Evolutionary conservation across 2,329 filamentous ascomycete genomes (phyloP), one percentile per base, ranked within the genome.

Genomic region (Niveomyces coronatus): DNA sequence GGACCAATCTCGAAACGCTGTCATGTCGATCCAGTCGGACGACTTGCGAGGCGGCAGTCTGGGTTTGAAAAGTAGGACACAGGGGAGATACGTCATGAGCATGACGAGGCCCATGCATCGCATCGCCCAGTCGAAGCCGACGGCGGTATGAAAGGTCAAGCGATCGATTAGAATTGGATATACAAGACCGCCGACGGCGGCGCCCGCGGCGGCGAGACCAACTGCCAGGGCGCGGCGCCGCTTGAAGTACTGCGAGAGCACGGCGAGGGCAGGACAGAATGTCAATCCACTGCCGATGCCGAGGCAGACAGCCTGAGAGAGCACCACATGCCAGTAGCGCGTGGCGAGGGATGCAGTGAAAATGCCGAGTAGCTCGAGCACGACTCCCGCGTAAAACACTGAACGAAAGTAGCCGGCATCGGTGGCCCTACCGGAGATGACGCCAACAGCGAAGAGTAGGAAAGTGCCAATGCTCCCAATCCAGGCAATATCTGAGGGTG

Each of bases 241-340:
- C 24, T 64, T 63, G 49, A 82, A 82, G 44, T 80, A 80, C n/a
- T 74, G 70, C 0, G 76, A 70, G 10, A 82, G 55, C 8, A 81
- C 62, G 9, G 76, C 71, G 16, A 80, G 61, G 4, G 69, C 65
- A 0, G 76, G 70, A 9, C 72, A 64, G 49, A 75, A 79, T 7
- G 75, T 59, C 37, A 68, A 66, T 1, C 74, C 76, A 15, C 68
- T 66, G 0, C 73, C 74, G 1, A 71, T 38, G 0, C 69, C 69
- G 5, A 64, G 49, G 30, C 68, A 64, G 2, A 70, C 48, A 4
- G 69, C 68, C 44, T 73, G 69, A 0, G 65, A 57, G 2, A 73
- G 53, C 31, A 73, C 54, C 4, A 70, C 50, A 29, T 71, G 68
- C 60, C 62, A 71, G 52, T 71, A 74, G 5, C 50, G 46, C 1